A percentile compares a stretch with the other conserved stretches of the same genome.
phyloP scores from a whole-genome alignment of 2,329 filamentous ascomycete genomes.

The Fusarium sp. region DNA sequence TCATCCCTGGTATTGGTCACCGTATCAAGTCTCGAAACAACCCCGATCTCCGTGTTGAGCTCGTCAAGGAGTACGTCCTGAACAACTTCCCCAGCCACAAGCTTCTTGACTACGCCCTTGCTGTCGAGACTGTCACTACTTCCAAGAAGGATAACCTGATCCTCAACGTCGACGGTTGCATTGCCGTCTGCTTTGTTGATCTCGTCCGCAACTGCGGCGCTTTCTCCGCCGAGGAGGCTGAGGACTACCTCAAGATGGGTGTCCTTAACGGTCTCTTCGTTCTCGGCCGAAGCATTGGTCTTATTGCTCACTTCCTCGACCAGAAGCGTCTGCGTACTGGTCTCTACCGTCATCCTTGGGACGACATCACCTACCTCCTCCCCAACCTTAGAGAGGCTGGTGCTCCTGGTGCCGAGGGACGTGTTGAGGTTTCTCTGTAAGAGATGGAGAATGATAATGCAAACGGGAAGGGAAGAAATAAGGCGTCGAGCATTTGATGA shows the following conservation, averaged over 20 bases:
- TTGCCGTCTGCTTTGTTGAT: conserved; percentile 99
- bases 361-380: conserved; percentile 95
- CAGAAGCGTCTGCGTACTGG: conserved; percentile 99
- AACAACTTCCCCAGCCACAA: conserved; percentile 98
- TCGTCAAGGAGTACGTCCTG: conserved; percentile 98
- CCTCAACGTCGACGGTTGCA: conserved; percentile 97
- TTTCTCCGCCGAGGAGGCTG: conserved; percentile 94
- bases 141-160: conserved; percentile 99
- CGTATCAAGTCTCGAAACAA: conserved; percentile 99
- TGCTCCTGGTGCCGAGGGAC: conserved; percentile 80
- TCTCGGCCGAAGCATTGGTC: conserved; percentile 94
- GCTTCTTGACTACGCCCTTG: conserved; percentile 97
- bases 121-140: conserved; percentile 97
- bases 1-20: conserved; percentile 99
- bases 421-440: conserved; percentile 89
- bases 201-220: conserved; percentile 97
- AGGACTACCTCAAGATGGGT: conserved; percentile 99
- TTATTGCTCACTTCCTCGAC: conserved; percentile 99
- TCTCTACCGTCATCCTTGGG: conserved; percentile 99
- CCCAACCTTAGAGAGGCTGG: conserved; percentile 79
- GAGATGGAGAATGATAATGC: conserved; percentile 44
- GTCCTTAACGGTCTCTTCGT: conserved; percentile 99
- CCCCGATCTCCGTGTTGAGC: conserved; percentile 98
- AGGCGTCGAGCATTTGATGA: conserved; percentile 52
- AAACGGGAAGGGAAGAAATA: conserved; percentile 44